Percentiles rank a stretch among this genome's conserved stretches.
These are phyloP conservation scores for Tulasnella sp. DNA, from an alignment of 768 basidiomycete genomes.

Conservation along the genomic window DNA sequence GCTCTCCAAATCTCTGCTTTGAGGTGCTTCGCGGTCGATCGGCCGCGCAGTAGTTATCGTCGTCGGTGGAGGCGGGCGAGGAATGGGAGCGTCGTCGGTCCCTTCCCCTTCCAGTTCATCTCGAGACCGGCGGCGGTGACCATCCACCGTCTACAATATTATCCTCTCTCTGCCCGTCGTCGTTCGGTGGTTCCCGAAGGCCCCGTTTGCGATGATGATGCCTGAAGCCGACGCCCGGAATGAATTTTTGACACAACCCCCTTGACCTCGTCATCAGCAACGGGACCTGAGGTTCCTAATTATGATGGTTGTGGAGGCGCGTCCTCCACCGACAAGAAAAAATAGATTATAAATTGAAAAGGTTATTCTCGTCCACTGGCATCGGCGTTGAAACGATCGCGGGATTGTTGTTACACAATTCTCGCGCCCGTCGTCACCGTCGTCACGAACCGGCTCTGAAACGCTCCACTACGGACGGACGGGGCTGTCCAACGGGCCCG, in stretches of 20 bases:
- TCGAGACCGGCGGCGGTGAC: neutral
- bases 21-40: neutral
- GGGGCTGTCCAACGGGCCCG: neutral
- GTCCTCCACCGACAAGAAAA: no score
- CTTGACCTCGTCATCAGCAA: neutral
- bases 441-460: neutral
- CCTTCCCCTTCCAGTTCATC: neutral
- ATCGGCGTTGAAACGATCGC: neutral
- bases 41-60: neutral
- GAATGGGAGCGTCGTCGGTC: neutral
- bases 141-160: neutral
- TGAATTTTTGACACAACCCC: neutral
- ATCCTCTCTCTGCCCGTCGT: neutral
- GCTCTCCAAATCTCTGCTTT: no score
- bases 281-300: neutral
- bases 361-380: neutral
- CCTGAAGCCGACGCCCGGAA: neutral
- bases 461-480: neutral
- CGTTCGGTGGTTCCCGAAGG: neutral
- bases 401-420: neutral
- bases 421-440: neutral
- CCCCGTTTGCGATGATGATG: neutral
- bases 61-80: constrained; percentile 3
- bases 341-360: neutral
- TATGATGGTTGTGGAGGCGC: constrained; percentile 1